A percentile compares a stretch with the other conserved stretches of the same genome.
Evolutionary conservation across 768 basidiomycete genomes (phyloP).

Genomic region (Leccinum truebloodii): DNA sequence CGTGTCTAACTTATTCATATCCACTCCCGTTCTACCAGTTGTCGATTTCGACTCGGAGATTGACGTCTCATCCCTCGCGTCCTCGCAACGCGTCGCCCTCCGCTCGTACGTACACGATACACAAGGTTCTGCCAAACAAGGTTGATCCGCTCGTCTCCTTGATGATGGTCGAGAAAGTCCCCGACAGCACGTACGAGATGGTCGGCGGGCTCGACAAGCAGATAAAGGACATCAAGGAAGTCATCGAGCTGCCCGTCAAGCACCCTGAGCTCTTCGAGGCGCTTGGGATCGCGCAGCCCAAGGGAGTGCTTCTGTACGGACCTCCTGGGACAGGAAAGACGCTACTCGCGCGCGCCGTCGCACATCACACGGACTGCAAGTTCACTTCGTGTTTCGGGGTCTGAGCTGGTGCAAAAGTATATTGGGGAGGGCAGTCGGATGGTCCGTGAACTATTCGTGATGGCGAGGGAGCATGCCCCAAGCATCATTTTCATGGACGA

Average conservation of each 20-base stretch:
- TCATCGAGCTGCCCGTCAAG: constrained; percentile 96
- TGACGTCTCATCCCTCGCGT: constrained; percentile 74
- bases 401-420: not conserved
- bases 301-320: not conserved
- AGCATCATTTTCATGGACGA: constrained; percentile 99
- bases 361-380: constrained; percentile 96
- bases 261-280: constrained; percentile 97
- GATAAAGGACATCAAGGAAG: constrained; percentile 98
- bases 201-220: constrained; percentile 98
- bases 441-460: constrained; percentile 97
- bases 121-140: constrained; percentile 96
- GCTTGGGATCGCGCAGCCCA: constrained; percentile 50
- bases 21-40: constrained; percentile 46
- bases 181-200: constrained; percentile 99
- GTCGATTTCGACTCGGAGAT: constrained; percentile 93
- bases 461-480: constrained; percentile 97
- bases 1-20: not conserved
- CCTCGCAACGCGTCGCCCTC: constrained; percentile 90
- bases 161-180: constrained; percentile 99
- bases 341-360: constrained; percentile 63
- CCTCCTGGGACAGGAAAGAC: not conserved
- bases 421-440: constrained; percentile 56
- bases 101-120: constrained; percentile 93
- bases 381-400: constrained; percentile 42
- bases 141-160: constrained; percentile 97